phyloP scores from a whole-genome alignment of 1,139 yeast species.

The Saccharomyces pastorianus region DNA sequence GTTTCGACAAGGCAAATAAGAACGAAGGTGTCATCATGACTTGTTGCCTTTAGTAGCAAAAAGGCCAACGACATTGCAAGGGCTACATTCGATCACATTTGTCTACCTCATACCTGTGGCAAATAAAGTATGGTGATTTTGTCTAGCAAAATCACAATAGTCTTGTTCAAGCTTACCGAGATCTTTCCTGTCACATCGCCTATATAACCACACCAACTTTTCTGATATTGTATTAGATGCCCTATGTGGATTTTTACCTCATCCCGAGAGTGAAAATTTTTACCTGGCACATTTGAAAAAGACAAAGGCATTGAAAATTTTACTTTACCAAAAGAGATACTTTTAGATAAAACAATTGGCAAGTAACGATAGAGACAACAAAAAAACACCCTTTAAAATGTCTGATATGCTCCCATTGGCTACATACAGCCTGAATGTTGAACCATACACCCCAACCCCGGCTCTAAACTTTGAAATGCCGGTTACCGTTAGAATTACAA shows the following conservation, averaged over 20 bases:
- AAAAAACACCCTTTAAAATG: not conserved
- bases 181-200: not conserved
- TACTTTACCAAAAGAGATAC: not conserved
- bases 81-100: not conserved
- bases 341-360: constrained; percentile 24
- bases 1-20: not conserved
- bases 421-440: constrained; percentile 27
- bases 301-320: not conserved
- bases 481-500: constrained; percentile 79
- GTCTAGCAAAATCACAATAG: not conserved
- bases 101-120: not conserved
- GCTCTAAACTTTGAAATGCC: constrained; percentile 85
- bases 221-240: not conserved
- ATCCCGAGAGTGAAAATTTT: not conserved
- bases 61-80: too few species aligned
- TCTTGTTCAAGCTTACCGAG: not conserved
- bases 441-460: constrained; percentile 69
- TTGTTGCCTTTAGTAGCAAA: not conserved
- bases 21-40: not conserved
- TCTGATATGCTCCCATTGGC: not conserved
- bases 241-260: not conserved
- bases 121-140: not conserved
- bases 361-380: not conserved
- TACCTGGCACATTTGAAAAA: not conserved
- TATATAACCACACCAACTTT: not conserved